Evolutionary conservation across 164 flowering plant species (phyloP).

Genomic region (Litsea cubeba): DNA sequence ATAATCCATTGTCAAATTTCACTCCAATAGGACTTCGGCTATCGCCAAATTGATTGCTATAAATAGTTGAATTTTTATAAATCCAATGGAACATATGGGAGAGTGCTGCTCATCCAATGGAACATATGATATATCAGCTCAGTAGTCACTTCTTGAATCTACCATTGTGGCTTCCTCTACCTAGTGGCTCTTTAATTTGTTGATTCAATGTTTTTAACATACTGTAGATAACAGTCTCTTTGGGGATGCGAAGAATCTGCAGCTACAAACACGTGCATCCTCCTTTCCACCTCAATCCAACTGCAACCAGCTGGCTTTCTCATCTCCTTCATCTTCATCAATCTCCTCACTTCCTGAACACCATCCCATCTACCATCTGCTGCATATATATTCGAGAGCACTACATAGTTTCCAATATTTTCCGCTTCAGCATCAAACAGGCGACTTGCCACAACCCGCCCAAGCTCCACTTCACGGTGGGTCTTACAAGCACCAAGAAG

Average conservation of each 20-base stretch:
- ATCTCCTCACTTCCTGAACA: constrained; percentile 60
- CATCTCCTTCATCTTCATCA: constrained; percentile 56
- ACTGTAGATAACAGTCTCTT: constrained; percentile 34
- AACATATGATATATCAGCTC: neutral
- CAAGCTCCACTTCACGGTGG: constrained; percentile 59
- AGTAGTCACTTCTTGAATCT: neutral
- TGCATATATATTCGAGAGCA: constrained; percentile 73
- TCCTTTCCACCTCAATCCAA: constrained; percentile 70
- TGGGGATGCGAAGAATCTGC: constrained; percentile 61
- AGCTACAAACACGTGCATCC: constrained; percentile 52
- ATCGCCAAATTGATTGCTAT: too few species aligned
- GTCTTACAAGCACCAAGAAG: constrained; percentile 69
- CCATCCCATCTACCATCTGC: constrained; percentile 75
- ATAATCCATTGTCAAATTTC: too few species aligned
- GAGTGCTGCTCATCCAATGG: neutral
- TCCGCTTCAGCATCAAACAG: constrained; percentile 47
- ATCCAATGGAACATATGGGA: too few species aligned
- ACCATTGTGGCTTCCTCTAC: neutral
- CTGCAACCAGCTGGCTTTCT: constrained; percentile 82
- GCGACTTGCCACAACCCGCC: constrained; percentile 46
- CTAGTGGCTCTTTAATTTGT: constrained; percentile 35
- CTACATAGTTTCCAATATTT: constrained; percentile 64
- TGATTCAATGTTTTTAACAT: constrained; percentile 33
- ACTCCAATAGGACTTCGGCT: too few species aligned
- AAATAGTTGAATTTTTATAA: too few species aligned